These are phyloP conservation scores for Fraxinus paxiana DNA, from an alignment of 305 asterid genomes.

Conservation along the genomic window DNA sequence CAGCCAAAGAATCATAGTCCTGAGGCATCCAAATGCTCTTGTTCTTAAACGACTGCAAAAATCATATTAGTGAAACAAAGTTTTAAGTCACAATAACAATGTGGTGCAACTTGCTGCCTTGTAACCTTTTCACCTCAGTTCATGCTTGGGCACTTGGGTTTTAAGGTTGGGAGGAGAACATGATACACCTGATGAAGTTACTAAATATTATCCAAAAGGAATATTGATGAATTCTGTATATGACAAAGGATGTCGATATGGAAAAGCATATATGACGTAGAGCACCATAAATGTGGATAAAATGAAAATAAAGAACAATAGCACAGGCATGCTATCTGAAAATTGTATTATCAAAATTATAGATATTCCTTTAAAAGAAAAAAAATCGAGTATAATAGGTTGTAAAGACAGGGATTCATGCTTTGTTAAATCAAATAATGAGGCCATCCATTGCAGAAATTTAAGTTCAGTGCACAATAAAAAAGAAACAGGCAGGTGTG, in stretches of 20 bases:
- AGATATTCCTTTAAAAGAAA: neutral
- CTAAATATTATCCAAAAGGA: neutral
- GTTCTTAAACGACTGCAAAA: conserved; percentile 48
- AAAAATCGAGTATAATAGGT: neutral
- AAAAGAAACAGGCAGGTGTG: neutral
- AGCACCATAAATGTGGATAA: neutral
- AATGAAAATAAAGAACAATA: neutral
- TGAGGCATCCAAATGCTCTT: conserved; percentile 41
- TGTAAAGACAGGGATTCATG: neutral
- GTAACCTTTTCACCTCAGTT: neutral
- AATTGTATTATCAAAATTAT: neutral
- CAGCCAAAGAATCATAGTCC: conserved; percentile 46
- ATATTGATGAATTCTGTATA: neutral
- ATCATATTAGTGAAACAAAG: conserved; percentile 13
- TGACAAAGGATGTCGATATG: neutral
- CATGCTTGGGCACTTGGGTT: neutral
- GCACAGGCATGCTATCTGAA: neutral
- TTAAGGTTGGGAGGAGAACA: neutral
- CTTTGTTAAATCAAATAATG: neutral
- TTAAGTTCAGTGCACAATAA: neutral
- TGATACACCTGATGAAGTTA: neutral
- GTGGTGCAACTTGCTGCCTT: neutral
- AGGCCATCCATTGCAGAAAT: neutral
- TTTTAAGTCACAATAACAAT: neutral
- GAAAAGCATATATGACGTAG: neutral